Evolutionary conservation across 305 asterid genomes (phyloP), one percentile per base, ranked within the genome.

Genomic region (Fraxinus greggii): DNA sequence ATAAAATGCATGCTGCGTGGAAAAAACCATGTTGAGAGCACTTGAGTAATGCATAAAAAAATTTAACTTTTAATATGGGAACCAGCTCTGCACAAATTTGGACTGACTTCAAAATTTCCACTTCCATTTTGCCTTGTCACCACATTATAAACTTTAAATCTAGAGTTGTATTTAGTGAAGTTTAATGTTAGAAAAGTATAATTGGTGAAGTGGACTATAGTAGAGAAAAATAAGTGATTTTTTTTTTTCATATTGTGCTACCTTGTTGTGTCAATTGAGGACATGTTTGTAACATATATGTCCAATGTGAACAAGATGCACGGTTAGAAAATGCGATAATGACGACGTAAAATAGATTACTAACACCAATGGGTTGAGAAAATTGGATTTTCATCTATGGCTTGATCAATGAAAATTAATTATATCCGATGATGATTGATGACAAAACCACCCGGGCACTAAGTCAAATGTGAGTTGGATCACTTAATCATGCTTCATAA

Each of bases 41-140:
- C 83, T 80, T 59, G 38, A 75, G 33, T 24, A 65, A 7, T 69
- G 2, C 32, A 28, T 19, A 23, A 76, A 83, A 81, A 42, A 79
- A 26, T 4, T 10, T 26, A 54, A 33, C 23, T 35, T 72, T 70
- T 1, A 7, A 67, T 28, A 67, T 88, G 89, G 86, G 79, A 88
- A 83, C 85, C 91, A 88, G 88, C 91, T 75, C 61, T 56, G 86
- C 85, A 54, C 29, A 10, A 26, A 48, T 28, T 67, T 9, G 74
- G 36, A 26, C 19, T 59, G 77, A 17, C 73, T 38, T 83, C 83
- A 72, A 59, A 59, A 28, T 80, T 72, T 76, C 86, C 83, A 77
- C 85, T 69, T 59, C 21, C 70, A 7, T 54, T 78, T 87, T 84
- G 82, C 85, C 85, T 79, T 84, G 15, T 75, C 59, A 42, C 78